These are phyloP conservation scores for Solanum boliviense DNA, from an alignment of 257 asterid genomes.

Conservation along the genomic window DNA sequence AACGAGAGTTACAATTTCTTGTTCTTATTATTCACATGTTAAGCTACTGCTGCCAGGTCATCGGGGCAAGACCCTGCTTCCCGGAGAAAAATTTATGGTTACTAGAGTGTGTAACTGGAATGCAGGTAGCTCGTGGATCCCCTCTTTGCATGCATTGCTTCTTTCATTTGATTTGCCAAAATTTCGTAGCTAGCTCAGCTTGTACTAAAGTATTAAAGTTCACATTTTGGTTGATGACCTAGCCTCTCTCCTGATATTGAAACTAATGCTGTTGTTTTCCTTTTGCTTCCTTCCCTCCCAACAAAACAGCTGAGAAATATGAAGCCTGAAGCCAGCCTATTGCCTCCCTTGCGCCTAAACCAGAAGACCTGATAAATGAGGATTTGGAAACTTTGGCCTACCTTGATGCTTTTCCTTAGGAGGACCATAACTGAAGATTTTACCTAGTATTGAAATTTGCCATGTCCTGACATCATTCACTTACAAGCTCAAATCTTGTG, in stretches of 20 bases:
- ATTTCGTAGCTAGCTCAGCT: background rate
- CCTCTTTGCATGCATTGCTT: slow-evolving; percentile 3
- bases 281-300: slow-evolving; percentile 70
- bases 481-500: slow-evolving; percentile 51
- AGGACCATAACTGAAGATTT: slow-evolving; percentile 72
- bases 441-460: slow-evolving; percentile 46
- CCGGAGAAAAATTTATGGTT: slow-evolving; percentile 84
- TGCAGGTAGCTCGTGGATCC: slow-evolving; percentile 60
- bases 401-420: slow-evolving; percentile 65
- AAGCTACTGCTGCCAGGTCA: slow-evolving; percentile 52
- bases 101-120: slow-evolving; percentile 39
- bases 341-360: slow-evolving; percentile 71
- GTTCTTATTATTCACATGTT: background rate
- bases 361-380: slow-evolving; percentile 82
- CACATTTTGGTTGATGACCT: slow-evolving; percentile 8
- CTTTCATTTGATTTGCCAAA: background rate
- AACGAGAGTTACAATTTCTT: background rate
- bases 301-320: slow-evolving; percentile 78
- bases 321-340: slow-evolving; percentile 74
- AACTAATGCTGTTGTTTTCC: slow-evolving; percentile 72
- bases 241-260: slow-evolving; percentile 16
- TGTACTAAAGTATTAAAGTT: background rate
- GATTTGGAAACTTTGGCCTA: slow-evolving; percentile 55
- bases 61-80: slow-evolving; percentile 80
- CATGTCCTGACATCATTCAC: slow-evolving; percentile 50